These are phyloP conservation scores for Bassia scoparia DNA, from an alignment of 148 eudicot species.

Conservation along the genomic window DNA sequence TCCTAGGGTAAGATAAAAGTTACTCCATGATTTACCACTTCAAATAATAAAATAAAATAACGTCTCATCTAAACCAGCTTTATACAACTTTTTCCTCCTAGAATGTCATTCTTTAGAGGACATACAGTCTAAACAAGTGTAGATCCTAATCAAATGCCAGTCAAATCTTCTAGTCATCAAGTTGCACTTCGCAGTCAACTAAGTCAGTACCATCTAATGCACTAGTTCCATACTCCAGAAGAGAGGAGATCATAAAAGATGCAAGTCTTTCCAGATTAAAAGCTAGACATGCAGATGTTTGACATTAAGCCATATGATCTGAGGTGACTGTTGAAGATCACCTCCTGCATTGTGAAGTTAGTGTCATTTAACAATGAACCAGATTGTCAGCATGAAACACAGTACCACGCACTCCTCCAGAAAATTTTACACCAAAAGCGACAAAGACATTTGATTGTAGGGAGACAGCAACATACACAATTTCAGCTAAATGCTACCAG, in stretches of 20 bases:
- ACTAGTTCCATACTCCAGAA: neutral
- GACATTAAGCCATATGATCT: neutral
- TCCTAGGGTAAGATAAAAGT: neutral
- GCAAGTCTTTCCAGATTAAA: neutral
- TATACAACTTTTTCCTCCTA: neutral
- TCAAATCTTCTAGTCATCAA: neutral
- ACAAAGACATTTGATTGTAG: neutral
- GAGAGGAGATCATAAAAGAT: neutral
- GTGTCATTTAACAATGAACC: neutral
- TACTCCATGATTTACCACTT: too few species aligned
- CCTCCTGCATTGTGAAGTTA: neutral
- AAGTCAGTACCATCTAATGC: neutral
- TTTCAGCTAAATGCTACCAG: neutral
- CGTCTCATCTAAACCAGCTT: neutral
- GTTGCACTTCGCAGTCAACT: neutral
- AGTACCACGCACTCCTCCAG: neutral
- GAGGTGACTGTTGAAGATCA: neutral
- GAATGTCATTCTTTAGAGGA: neutral
- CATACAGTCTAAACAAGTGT: neutral
- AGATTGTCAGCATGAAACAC: neutral
- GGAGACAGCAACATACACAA: neutral
- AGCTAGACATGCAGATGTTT: neutral
- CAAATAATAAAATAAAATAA: too few species aligned
- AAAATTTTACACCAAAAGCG: neutral
- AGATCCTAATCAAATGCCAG: neutral